A percentile compares a stretch with the other conserved stretches of the same genome.
Evolutionary conservation across 2,329 filamentous ascomycete genomes (phyloP).

Genomic region (Colletotrichum truncatum): DNA sequence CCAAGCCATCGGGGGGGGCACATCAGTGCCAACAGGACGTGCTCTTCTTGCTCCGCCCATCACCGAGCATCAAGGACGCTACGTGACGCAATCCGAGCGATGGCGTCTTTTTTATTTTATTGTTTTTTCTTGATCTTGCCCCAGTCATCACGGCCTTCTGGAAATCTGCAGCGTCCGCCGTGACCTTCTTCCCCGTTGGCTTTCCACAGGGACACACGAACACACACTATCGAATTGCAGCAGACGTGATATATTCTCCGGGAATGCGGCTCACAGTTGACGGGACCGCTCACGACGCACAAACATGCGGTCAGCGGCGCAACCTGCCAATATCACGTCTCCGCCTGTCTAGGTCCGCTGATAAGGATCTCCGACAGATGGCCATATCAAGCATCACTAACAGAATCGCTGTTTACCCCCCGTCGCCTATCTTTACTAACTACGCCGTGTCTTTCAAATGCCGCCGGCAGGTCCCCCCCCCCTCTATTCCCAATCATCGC

Average conservation of each 20-base stretch:
- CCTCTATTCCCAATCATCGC: neutral
- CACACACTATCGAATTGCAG: slow-evolving; percentile 24
- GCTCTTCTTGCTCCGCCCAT: neutral
- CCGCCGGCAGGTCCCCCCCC: neutral
- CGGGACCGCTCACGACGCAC: neutral
- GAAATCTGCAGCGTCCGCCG: neutral
- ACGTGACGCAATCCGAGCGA: neutral
- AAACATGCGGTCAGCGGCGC: slow-evolving; percentile 20
- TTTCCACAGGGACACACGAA: slow-evolving; percentile 15
- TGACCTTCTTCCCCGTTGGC: slow-evolving; percentile 7
- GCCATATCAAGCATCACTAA: slow-evolving; percentile 7
- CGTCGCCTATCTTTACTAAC: no score
- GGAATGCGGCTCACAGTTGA: slow-evolving; percentile 11
- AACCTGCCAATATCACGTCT: neutral
- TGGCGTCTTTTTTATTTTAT: neutral
- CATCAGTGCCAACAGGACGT: neutral
- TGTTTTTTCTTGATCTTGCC: no score
- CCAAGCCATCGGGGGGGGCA: neutral
- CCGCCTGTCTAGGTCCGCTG: slow-evolving; percentile 20
- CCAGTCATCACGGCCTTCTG: neutral
- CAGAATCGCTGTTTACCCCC: no score
- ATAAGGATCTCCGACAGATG: slow-evolving; percentile 9
- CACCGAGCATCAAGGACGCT: neutral
- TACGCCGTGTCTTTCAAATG: no score
- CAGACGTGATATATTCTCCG: neutral